Evolutionary conservation across 78 protist genomes (phyloP).

Genomic region (Chrysochromulina parva): DNA sequence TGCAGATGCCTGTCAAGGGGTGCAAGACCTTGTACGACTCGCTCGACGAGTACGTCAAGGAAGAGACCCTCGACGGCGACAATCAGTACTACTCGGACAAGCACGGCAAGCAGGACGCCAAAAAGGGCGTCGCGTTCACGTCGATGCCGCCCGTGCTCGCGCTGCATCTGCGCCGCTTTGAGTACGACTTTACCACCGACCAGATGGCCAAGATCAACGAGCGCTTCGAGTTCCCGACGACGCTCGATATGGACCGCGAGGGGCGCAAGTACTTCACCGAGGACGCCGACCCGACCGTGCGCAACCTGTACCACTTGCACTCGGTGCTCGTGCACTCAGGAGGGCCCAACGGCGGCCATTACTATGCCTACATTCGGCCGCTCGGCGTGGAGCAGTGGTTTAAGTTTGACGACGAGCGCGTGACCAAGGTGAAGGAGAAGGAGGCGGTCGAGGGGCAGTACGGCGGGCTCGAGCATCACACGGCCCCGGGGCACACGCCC

Average conservation of each 20-base stretch:
- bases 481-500: not conserved
- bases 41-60: constrained; percentile 74
- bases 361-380: constrained; percentile 87
- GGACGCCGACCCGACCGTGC: not conserved
- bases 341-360: constrained; percentile 93
- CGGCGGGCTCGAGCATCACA: constrained; percentile 62
- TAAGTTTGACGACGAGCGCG: constrained; percentile 92
- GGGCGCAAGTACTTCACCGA: not conserved
- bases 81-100: constrained; percentile 87
- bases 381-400: constrained; percentile 57
- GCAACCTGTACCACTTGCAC: constrained; percentile 51
- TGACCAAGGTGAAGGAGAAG: constrained; percentile 23
- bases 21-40: constrained; percentile 65
- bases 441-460: constrained; percentile 78
- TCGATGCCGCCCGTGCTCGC: constrained; percentile 92
- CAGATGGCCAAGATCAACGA: constrained; percentile 87
- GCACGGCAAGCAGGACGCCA: constrained; percentile 86
- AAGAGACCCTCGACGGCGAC: constrained; percentile 87
- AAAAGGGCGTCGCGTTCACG: constrained; percentile 76
- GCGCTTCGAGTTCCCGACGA: constrained; percentile 41
- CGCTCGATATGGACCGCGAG: constrained; percentile 50
- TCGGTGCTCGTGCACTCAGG: constrained; percentile 96
- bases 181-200: constrained; percentile 82
- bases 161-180: constrained; percentile 95
- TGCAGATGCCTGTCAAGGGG: constrained; percentile 71